Conservation (phyloP, 345 rosid genomes). For the Murraya koenigii region DNA sequence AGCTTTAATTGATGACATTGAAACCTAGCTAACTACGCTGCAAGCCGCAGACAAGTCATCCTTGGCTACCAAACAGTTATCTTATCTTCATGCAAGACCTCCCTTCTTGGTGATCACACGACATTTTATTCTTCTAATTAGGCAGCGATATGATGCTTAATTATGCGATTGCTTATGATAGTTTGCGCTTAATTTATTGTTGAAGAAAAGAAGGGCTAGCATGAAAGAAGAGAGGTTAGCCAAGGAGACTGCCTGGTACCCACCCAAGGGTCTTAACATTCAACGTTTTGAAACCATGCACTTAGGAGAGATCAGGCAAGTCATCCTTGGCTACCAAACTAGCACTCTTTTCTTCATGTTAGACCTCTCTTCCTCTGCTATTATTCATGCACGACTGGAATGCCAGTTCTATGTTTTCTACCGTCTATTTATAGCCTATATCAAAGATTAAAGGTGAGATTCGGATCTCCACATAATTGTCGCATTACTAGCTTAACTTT, state of each 20-base stretch:
- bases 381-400: not conserved
- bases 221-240: conserved; percentile 40
- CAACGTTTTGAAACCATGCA: not conserved
- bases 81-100: not conserved
- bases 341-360: conserved; percentile 39
- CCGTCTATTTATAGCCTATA: not conserved
- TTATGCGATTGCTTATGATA: too few relatives aligned
- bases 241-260: conserved; percentile 42
- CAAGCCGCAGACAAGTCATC: not conserved
- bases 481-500: too few relatives aligned
- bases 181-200: not conserved
- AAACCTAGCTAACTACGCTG: too few relatives aligned
- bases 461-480: not conserved
- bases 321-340: conserved; percentile 39
- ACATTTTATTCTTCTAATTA: not conserved
- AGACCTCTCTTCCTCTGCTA: conserved; percentile 23
- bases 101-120: not conserved
- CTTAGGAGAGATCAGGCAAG: conserved; percentile 18
- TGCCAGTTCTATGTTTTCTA: not conserved
- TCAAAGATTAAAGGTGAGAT: not conserved
- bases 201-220: conserved; percentile 40
- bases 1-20: too few relatives aligned
- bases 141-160: too few relatives aligned
- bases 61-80: conserved; percentile 1
- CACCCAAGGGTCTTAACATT: not conserved